These are phyloP conservation scores for Phyllosticta ampelicida DNA, from an alignment of 2,329 filamentous ascomycete genomes.

Conservation along the genomic window DNA sequence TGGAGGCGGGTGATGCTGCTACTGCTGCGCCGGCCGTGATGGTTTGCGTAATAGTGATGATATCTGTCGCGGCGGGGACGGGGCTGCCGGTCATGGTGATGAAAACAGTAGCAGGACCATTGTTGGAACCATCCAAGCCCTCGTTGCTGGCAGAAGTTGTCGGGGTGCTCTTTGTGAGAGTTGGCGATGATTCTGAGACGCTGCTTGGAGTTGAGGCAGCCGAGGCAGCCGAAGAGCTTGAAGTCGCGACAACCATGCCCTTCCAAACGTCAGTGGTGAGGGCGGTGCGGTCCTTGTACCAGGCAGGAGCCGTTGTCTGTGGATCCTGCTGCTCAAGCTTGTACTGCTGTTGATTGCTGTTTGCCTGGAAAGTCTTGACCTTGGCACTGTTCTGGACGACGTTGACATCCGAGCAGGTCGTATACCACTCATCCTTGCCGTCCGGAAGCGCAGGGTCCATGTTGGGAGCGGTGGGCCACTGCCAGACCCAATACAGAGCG, in stretches of 20 bases:
- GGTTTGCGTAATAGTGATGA: conserved; percentile 4
- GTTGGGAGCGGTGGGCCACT: conserved; percentile 56
- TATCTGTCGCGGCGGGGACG: background rate
- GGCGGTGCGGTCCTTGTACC: conserved; percentile 31
- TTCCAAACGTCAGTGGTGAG: conserved; percentile 19
- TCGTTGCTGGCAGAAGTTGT: background rate
- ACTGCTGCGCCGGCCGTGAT: background rate
- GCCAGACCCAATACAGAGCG: conserved; percentile 88
- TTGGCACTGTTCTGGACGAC: conserved; percentile 22
- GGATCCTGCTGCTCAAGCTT: conserved; percentile 32
- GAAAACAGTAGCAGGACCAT: background rate
- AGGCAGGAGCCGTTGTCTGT: conserved; percentile 27
- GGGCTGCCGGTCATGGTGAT: conserved; percentile 6
- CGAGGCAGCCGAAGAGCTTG: background rate
- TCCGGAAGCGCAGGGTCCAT: conserved; percentile 27
- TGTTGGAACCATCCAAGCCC: background rate
- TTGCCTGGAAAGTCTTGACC: conserved; percentile 10
- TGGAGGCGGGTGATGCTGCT: background rate
- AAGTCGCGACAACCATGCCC: background rate
- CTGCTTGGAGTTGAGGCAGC: background rate
- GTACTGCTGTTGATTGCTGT: conserved; percentile 7
- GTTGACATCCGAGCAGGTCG: conserved; percentile 42
- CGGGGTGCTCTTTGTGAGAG: background rate
- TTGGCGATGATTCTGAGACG: background rate
- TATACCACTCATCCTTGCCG: conserved; percentile 43